Evolutionary conservation across 495 filamentous ascomycete genomes (phyloP), one percentile per base, ranked within the genome.

Genomic region (Bombardia bombarda): DNA sequence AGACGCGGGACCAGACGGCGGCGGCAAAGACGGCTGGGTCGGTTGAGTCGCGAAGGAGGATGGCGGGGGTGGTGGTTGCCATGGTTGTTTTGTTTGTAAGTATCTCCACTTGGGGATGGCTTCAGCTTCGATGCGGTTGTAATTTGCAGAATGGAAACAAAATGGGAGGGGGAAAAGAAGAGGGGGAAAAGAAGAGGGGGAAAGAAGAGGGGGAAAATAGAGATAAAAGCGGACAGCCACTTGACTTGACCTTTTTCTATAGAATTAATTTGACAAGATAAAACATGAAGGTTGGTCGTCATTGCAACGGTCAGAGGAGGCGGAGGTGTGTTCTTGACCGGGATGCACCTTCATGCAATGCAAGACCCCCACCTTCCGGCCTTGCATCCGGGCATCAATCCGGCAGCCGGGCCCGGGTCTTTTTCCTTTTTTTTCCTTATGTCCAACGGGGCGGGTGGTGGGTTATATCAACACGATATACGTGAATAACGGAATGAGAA

Each of bases 1-100:
- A 61, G 10, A 61, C 47, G 23, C 52, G 52, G 40, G 32, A 33
- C 58, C 58, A 61, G 26, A 56, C 52, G 18, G 52, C 55, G 10
- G 39, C 47, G n/a, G 33, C 6, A 33, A 56, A 59, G 8, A 23
- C 18, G 7, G 30, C 46, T 1, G 49, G 41, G 28, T 52, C 49
- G 21, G 53, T 39, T 2, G 42, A 33, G 7, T 49, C 53, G 26
- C 53, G 45, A 13, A 34, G 40, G 25, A 53, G 36, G 39, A 53
- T 33, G n/a, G 12, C 7, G 12, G 32, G 17, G 16, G n/a, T 6
- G 26, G 26, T 26, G 24, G 24, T 28, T 26, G 5, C 6, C 5
- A 5, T 5, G 24, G 24, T 26, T 26, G 5, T 10, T 26, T 26
- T 26, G 24, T 26, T 10, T 26, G 5, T 26, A 6, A 6, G 24